A percentile compares a stretch with the other conserved stretches of the same genome.
Conservation (phyloP, 352 stramenopile species). For the Phytopythium montanum region DNA sequence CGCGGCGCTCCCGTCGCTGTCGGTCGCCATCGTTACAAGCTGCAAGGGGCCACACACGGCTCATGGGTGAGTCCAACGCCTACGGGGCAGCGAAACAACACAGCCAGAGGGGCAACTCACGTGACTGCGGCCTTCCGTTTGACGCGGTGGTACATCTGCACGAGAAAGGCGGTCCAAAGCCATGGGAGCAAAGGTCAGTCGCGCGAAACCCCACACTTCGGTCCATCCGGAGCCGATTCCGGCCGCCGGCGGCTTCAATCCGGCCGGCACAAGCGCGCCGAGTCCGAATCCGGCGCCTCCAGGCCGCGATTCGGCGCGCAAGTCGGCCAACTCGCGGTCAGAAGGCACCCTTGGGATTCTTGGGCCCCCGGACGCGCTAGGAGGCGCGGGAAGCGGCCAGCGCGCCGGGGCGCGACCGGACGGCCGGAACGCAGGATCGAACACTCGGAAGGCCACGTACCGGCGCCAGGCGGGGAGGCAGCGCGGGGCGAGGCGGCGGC, state of each 20-base stretch:
- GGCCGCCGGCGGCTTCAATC: conserved; percentile 8
- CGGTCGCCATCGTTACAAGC: conserved; percentile 53
- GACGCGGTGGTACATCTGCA: conserved; percentile 22
- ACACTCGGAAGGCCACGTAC: conserved; percentile 18
- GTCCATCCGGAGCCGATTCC: conserved; percentile 20
- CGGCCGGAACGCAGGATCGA: background rate
- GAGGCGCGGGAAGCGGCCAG: background rate
- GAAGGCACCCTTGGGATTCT: conserved; percentile 10
- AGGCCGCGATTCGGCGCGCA: background rate
- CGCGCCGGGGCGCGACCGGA: background rate
- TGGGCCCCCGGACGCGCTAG: conserved; percentile 15
- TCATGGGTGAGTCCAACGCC: conserved; percentile 11
- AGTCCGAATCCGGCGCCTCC: background rate
- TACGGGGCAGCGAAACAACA: conserved; percentile 1
- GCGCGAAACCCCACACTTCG: conserved; percentile 2
- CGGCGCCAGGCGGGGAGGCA: conserved; percentile 24
- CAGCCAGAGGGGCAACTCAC: conserved; percentile 5
- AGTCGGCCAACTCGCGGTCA: conserved; percentile 1
- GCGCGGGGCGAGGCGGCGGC: conserved; percentile 19
- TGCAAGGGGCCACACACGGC: conserved; percentile 22
- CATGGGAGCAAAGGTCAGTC: background rate
- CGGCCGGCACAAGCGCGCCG: background rate
- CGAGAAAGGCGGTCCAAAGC: background rate
- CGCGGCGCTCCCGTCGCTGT: conserved; percentile 36
- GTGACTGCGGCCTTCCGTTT: conserved; percentile 14